Evolutionary conservation across 2,329 filamentous ascomycete species (phyloP).

Genomic region (Zymoseptoria tritici): DNA sequence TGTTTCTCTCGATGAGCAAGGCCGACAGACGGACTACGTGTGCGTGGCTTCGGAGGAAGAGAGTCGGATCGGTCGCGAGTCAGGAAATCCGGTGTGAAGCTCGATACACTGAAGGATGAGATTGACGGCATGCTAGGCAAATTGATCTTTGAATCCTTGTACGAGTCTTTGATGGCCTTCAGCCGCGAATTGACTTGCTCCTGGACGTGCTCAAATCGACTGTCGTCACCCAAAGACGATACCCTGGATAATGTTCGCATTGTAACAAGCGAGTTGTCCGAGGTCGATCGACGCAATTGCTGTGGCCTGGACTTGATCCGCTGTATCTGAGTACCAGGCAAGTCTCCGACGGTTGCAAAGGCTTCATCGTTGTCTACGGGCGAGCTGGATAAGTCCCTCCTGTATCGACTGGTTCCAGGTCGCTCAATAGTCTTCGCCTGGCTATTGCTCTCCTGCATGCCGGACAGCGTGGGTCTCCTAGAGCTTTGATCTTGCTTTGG

Average conservation of each 20-base stretch:
- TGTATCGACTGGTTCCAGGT: not conserved
- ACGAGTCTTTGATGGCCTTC: constrained; percentile 84
- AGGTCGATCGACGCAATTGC: constrained; percentile 54
- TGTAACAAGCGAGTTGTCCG: constrained; percentile 68
- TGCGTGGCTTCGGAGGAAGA: constrained; percentile 6
- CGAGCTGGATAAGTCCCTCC: constrained; percentile 1
- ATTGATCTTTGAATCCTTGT: constrained; percentile 75
- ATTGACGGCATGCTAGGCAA: constrained; percentile 45
- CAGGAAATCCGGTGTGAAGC: constrained; percentile 24
- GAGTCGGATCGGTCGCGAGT: constrained; percentile 22
- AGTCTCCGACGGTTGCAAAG: constrained; percentile 13
- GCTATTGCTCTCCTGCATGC: not conserved
- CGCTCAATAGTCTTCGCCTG: constrained; percentile 3
- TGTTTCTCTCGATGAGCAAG: constrained; percentile 4
- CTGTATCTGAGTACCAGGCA: constrained; percentile 15
- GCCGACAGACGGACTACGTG: not conserved
- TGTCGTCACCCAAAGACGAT: constrained; percentile 78
- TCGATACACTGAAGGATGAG: constrained; percentile 32
- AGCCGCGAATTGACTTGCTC: constrained; percentile 82
- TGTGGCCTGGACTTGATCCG: constrained; percentile 15
- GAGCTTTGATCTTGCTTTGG: constrained; percentile 1
- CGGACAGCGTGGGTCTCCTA: constrained; percentile 2
- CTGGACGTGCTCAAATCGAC: constrained; percentile 68
- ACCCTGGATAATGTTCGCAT: constrained; percentile 68
- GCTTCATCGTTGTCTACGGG: constrained; percentile 14